Evolutionary conservation across 179 eudicot genomes (phyloP), one percentile per base, ranked within the genome.

Genomic region (Silene vulgaris): DNA sequence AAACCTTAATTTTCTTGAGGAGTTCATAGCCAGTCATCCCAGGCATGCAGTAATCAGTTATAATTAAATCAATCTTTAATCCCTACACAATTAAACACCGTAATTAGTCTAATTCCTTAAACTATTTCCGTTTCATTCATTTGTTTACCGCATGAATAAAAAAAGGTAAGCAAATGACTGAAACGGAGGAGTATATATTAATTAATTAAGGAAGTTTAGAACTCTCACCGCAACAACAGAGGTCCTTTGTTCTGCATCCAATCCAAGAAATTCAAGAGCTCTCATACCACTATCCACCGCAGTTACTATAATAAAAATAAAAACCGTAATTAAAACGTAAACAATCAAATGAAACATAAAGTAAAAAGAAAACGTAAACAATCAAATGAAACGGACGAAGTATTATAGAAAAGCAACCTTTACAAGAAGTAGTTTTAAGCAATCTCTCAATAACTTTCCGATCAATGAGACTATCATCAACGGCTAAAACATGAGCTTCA

Each of bases 21-120:
- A 92, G 86, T 65, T 92, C 97, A 50, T 89, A 92, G 16, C 96
- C 96, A 35, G 91, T 92, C 97, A 92, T 92, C 77, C 94, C 97
- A 82, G 97, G 97, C 97, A 92, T 92, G 65, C 96, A 92, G 48
- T 92, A 92, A 77, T 92, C 97, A 2, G 96, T 92, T 28, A 92
- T 92, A 19, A 92, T 86, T 80, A 92, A 81, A 92, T 92, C 97
- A 60, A 92, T 87, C 85, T 91, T 89, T 83, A 93, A 73, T n/a
- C 80, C 90, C 91, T 90, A 48, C 4, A 72, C 13, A 30, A 23
- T 23, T 70, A 16, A 45, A 5, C 20, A 76, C n/a, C 17, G 3
- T 26, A 29, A 13, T 12, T 21, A 66, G 1, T 54, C 61, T 23
- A 37, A 56, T 20, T n/a, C 13, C 32, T 11, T 3, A 5, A 20